Conservation (phyloP, 2,329 filamentous ascomycete genomes). For the Calonectria fujianensis region DNA sequence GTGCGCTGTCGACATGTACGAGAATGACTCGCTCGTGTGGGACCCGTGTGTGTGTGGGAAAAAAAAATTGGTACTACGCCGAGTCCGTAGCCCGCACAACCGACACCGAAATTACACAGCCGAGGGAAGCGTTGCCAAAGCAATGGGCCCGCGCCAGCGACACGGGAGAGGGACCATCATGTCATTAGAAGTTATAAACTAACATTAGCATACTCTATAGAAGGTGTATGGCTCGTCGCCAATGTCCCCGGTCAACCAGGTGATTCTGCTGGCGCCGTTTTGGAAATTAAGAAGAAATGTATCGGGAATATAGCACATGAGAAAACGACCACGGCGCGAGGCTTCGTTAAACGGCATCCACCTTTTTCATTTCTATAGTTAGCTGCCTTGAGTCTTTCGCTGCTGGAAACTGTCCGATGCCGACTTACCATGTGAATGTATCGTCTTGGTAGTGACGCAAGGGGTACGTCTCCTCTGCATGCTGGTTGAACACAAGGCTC, state of each 20-base stretch:
- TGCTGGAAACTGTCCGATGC: neutral
- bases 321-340: constrained; percentile 14
- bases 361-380: neutral
- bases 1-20: neutral
- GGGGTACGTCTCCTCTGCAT: constrained; percentile 2
- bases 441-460: constrained; percentile 21
- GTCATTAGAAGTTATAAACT: neutral
- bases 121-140: constrained; percentile 2
- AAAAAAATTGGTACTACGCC: neutral
- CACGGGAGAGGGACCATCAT: neutral
- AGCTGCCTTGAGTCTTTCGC: neutral
- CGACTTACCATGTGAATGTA: constrained; percentile 18
- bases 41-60: neutral
- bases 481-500: neutral
- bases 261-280: neutral
- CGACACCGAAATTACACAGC: neutral
- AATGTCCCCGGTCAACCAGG: constrained; percentile 23
- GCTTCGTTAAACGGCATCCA: constrained; percentile 26
- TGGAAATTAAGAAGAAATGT: constrained; percentile 25
- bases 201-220: constrained; percentile 21
- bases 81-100: constrained; percentile 1
- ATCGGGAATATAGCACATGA: constrained; percentile 17
- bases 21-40: neutral
- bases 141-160: neutral
- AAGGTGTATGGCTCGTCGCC: constrained; percentile 15